phyloP scores from a whole-genome alignment of 73 alveolate genomes.

The Symbiodinium pilosum region DNA sequence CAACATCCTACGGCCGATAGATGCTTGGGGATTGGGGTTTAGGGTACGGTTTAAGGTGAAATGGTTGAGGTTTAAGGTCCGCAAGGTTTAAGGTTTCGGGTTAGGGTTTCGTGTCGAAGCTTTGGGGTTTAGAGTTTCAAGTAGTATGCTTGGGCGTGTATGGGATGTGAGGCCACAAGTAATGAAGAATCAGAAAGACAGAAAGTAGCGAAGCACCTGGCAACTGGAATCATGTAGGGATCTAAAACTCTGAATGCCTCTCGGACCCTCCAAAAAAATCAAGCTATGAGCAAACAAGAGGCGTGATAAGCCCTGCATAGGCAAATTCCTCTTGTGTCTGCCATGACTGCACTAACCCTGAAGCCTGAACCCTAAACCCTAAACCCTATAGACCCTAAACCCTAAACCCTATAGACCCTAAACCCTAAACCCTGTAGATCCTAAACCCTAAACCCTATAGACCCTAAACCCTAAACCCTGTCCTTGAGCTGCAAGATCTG shows the following conservation, averaged over 20 bases:
- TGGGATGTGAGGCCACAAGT: too few relatives aligned
- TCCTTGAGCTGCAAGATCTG: conserved; percentile 45
- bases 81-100: not conserved
- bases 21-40: not conserved
- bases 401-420: not conserved
- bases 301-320: too few relatives aligned
- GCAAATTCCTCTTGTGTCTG: too few relatives aligned
- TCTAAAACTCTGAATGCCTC: too few relatives aligned
- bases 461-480: not conserved
- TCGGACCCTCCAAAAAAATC: too few relatives aligned
- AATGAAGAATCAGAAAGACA: too few relatives aligned
- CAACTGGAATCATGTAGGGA: too few relatives aligned
- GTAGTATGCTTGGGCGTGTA: not conserved
- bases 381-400: not conserved
- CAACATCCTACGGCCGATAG: conserved; percentile 14
- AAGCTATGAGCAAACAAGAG: too few relatives aligned
- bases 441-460: not conserved
- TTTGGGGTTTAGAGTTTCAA: not conserved
- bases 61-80: too few relatives aligned
- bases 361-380: not conserved
- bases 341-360: not conserved
- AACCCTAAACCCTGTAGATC: not conserved
- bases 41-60: not conserved
- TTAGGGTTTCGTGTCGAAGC: not conserved
- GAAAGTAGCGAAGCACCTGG: too few relatives aligned